These are phyloP conservation scores for Dissophora globulifera DNA, from an alignment of 192 early-diverging fungal species.

Conservation along the genomic window DNA sequence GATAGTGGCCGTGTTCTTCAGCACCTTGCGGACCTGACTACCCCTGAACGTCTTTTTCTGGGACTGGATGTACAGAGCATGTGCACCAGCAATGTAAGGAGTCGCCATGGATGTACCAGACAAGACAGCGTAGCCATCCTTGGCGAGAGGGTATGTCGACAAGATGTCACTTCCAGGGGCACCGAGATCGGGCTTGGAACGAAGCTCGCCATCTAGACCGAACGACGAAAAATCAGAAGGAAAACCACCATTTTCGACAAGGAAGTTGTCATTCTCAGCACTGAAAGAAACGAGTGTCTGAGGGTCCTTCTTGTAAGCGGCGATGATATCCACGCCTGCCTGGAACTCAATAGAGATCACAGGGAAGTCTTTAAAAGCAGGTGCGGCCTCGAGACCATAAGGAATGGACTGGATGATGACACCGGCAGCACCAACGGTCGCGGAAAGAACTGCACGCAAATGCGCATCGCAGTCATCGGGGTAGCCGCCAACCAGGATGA, in stretches of 20 bases:
- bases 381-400: conserved; percentile 31
- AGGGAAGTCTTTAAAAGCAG: conserved; percentile 40
- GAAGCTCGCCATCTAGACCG: conserved; percentile 71
- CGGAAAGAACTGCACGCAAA: conserved; percentile 52
- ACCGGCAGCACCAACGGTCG: conserved; percentile 27
- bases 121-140: conserved; percentile 54
- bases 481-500: conserved; percentile 64
- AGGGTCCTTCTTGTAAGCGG: conserved; percentile 26
- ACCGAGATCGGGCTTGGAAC: conserved; percentile 67
- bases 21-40: conserved; percentile 25
- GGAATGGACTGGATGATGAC: conserved; percentile 41
- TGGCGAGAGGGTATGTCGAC: conserved; percentile 64
- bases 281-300: conserved; percentile 13
- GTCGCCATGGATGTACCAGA: conserved; percentile 88
- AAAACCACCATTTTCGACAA: conserved; percentile 49
- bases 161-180: conserved; percentile 78
- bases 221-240: conserved; percentile 72
- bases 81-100: conserved; percentile 76
- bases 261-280: conserved; percentile 1
- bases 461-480: conserved; percentile 38
- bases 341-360: conserved; percentile 39
- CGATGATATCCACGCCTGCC: conserved; percentile 46
- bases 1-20: conserved; percentile 41
- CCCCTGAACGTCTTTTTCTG: conserved; percentile 53
- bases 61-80: conserved; percentile 71